Evolutionary conservation across 768 basidiomycete genomes (phyloP), one percentile per base, ranked within the genome.

Genomic region (Termitomyces bulborhizus): DNA sequence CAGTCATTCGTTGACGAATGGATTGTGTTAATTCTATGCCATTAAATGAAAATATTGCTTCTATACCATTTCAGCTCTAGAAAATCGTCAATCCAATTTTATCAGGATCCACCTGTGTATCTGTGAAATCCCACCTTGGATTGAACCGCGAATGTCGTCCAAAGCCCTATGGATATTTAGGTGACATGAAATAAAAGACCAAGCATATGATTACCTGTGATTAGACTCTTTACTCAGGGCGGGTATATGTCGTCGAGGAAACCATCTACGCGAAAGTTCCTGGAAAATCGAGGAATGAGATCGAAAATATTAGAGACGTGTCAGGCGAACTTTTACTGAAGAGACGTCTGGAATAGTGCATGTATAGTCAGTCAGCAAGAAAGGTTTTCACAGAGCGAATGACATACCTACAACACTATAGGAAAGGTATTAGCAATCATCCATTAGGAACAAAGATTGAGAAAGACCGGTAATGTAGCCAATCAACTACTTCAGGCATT

Each of bases 61-160:
- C 86, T 80, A 62, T 93, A 95, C 83, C 85, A 93, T 59, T 83
- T 68, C 42, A 95, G 75, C 65, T 95, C 90, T 92, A 62, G 18
- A 50, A 46, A 16, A 18, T 45, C 15, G 16, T 36, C 3, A 43
- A 16, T 39, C 29, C 39, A 40, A 31, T 49, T 43, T 27, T 7
- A 7, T 15, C 8, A 16, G 12, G 15, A 49, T 24, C 5, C 15
- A 6, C 7, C 3, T 11, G 9, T 16, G 29, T 26, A 21, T 9
- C 34, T 11, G 32, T 18, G 48, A 58, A 55, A 32, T 27, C 26
- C 12, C 60, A 86, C 91, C 93, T 69, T 69, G 65, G 46, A 96
- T 92, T 5, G 89, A 91, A 31, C 79, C 76, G 41, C 73, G 73
- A 56, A 95, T 94, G 62, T 96, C 93, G 57, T 88, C 87, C 58